These are phyloP conservation scores for Crataegus laevigata DNA, from an alignment of 306 rosid species.

Conservation along the genomic window DNA sequence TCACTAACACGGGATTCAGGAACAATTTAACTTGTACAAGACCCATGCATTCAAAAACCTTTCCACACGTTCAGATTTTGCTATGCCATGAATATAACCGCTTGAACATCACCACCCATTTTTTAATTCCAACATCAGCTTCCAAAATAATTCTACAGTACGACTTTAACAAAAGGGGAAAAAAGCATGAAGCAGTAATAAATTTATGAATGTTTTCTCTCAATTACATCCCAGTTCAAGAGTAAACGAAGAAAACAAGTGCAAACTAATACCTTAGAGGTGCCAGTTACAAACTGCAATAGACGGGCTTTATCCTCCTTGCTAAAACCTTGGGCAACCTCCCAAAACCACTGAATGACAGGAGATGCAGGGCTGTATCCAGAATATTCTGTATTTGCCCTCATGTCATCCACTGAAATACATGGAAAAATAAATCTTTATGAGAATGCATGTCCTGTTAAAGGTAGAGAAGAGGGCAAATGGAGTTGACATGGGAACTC, in stretches of 20 bases:
- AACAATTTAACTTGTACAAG: not conserved
- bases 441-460: conserved; percentile 10
- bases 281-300: conserved; percentile 96
- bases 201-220: not conserved
- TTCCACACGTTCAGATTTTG: not conserved
- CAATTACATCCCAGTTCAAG: not conserved
- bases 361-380: conserved; percentile 84
- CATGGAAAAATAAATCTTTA: conserved; percentile 6
- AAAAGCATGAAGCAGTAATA: not conserved
- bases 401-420: conserved; percentile 91
- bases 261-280: conserved; percentile 71
- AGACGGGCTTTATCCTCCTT: conserved; percentile 98
- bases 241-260: not conserved
- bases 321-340: conserved; percentile 82
- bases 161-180: not conserved
- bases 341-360: conserved; percentile 96
- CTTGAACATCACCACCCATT: not conserved
- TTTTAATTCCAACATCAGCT: not conserved
- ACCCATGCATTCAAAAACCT: not conserved
- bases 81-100: not conserved
- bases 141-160: not conserved
- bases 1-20: not conserved
- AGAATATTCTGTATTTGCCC: conserved; percentile 92
- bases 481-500: conserved; percentile 19
- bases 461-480: not conserved